phyloP scores from a whole-genome alignment of 169 alveolate species.

The Plasmodium yoelii region DNA sequence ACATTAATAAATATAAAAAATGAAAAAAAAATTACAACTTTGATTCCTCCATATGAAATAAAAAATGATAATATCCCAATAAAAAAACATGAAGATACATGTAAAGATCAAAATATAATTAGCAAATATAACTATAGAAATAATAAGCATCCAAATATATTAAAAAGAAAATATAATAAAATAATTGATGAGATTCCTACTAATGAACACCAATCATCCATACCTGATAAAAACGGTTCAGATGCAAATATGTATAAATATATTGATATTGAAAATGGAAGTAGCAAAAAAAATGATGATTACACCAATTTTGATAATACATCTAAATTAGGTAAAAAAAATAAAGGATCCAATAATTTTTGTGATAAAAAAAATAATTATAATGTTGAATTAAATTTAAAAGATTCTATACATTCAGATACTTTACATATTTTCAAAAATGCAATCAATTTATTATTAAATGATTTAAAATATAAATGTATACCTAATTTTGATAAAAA shows the following conservation, averaged over 20 bases:
- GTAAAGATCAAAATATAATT: no score
- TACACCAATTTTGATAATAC: not conserved
- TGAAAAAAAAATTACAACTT: no score
- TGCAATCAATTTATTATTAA: slow-evolving; percentile 57
- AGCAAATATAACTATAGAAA: no score
- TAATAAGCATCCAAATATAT: no score
- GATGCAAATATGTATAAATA: not conserved
- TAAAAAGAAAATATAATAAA: no score
- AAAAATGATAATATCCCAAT: no score
- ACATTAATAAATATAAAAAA: no score
- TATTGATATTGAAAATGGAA: not conserved
- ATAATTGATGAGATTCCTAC: no score
- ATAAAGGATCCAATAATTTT: not conserved
- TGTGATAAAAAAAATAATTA: slow-evolving; percentile 11
- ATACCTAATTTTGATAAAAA: slow-evolving; percentile 59
- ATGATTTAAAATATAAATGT: slow-evolving; percentile 60
- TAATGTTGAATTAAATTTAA: slow-evolving; percentile 21
- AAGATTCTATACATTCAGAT: slow-evolving; percentile 43
- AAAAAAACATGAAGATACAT: no score
- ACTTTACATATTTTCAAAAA: slow-evolving; percentile 50
- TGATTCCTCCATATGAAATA: no score
- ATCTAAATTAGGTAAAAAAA: not conserved
- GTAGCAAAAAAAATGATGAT: not conserved
- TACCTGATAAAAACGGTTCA: not conserved
- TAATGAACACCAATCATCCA: no score